phyloP scores from a whole-genome alignment of 179 eudicot species.

The Spergularia azorica region DNA sequence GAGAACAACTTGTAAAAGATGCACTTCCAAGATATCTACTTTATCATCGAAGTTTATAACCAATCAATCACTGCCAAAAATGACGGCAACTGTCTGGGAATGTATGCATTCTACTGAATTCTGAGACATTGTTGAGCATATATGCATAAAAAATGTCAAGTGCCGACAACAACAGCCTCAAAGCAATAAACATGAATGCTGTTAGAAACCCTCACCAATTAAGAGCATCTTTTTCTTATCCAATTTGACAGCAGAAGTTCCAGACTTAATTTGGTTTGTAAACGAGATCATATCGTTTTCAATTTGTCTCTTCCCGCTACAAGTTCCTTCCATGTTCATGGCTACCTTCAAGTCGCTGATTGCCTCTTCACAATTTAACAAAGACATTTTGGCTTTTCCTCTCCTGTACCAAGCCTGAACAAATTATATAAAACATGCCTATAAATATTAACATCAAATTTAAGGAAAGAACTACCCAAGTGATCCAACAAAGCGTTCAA shows the following conservation, averaged over 20 bases:
- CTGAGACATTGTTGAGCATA: not conserved
- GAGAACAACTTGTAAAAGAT: not conserved
- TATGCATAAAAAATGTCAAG: constrained; percentile 9
- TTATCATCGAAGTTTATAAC: not conserved
- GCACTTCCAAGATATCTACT: not conserved
- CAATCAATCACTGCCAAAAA: not conserved
- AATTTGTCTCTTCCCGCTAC: constrained; percentile 70
- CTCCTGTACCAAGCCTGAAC: constrained; percentile 95
- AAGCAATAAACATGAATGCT: constrained; percentile 7
- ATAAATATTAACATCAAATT: not conserved
- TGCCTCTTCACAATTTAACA: constrained; percentile 64
- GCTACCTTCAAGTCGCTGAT: constrained; percentile 57
- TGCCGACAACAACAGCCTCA: not conserved
- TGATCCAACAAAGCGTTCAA: not conserved
- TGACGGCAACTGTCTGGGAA: not conserved
- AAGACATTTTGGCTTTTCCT: constrained; percentile 72
- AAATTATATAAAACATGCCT: constrained; percentile 13
- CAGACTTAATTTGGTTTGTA: constrained; percentile 26
- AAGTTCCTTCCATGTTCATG: constrained; percentile 54
- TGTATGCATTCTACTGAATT: not conserved
- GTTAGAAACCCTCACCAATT: constrained; percentile 34
- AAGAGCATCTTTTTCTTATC: constrained; percentile 26
- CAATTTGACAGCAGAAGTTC: constrained; percentile 23
- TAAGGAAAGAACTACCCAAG: not conserved
- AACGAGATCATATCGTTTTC: constrained; percentile 54